Conservation (phyloP, 176 grass and related monocot genomes). For the Metroxylon sagu region DNA sequence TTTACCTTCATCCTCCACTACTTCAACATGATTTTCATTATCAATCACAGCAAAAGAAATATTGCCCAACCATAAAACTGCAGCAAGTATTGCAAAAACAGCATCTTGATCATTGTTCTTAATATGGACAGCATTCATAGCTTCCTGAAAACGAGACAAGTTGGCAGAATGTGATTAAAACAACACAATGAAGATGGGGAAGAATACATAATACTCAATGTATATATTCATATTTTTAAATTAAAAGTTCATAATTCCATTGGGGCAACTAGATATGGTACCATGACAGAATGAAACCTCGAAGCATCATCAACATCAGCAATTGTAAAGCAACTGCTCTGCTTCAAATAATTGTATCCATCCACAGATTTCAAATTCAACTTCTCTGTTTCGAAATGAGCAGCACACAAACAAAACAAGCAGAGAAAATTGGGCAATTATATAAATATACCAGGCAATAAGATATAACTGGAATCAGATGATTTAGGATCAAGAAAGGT, state of each 20-base stretch:
- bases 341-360: constrained; percentile 94
- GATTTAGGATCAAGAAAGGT: too few species aligned
- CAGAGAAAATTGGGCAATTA: neutral
- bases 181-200: constrained; percentile 1
- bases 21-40: constrained; percentile 96
- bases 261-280: constrained; percentile 9
- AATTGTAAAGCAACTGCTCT: constrained; percentile 86
- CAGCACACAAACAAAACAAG: constrained; percentile 8
- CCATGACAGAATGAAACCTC: constrained; percentile 72
- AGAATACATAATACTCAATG: constrained; percentile 2
- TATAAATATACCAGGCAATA: too few species aligned
- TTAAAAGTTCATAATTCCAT: neutral
- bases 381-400: constrained; percentile 50
- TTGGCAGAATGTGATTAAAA: constrained; percentile 28
- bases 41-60: constrained; percentile 81
- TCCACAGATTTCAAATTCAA: constrained; percentile 87
- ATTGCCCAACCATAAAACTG: constrained; percentile 84
- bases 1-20: constrained; percentile 85
- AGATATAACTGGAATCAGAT: too few species aligned
- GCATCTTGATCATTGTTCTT: constrained; percentile 90
- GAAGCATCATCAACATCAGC: constrained; percentile 84
- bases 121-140: constrained; percentile 94
- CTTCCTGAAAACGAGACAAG: constrained; percentile 48
- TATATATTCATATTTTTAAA: too few species aligned
- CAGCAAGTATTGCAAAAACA: constrained; percentile 80